A percentile compares a stretch with the other conserved stretches of the same genome.
Conservation (phyloP, 495 filamentous ascomycete genomes). For the Trichodelitschia bisporula region DNA sequence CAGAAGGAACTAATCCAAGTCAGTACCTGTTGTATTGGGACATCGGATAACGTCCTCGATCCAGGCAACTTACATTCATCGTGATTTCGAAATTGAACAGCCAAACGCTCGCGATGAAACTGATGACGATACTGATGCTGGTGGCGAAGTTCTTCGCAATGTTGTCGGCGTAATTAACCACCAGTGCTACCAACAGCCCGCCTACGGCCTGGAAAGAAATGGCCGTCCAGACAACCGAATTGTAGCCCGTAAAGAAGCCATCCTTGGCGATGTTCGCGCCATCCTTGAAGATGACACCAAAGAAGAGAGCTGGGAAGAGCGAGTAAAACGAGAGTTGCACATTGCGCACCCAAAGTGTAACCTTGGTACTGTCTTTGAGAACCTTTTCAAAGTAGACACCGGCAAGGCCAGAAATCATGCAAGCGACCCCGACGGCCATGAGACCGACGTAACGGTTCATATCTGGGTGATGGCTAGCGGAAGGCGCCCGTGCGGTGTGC, state of each 20-base stretch:
- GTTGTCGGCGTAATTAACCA: constrained; percentile 68
- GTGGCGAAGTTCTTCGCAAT: constrained; percentile 83
- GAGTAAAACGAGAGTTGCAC: constrained; percentile 86
- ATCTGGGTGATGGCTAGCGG: constrained; percentile 27
- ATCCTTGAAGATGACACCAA: constrained; percentile 70
- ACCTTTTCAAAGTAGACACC: constrained; percentile 92
- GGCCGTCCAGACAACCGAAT: constrained; percentile 68
- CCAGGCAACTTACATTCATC: constrained; percentile 28
- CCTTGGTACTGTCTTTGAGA: constrained; percentile 45
- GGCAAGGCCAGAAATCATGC: constrained; percentile 55
- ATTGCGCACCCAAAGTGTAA: constrained; percentile 75
- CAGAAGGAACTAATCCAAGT: constrained; percentile 41
- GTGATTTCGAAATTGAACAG: constrained; percentile 64
- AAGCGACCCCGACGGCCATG: constrained; percentile 47
- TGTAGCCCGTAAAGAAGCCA: constrained; percentile 88
- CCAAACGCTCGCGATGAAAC: constrained; percentile 58
- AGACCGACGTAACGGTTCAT: constrained; percentile 63
- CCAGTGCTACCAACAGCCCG: constrained; percentile 60
- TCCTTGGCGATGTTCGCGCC: constrained; percentile 57
- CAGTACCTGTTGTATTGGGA: background rate
- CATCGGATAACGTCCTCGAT: background rate
- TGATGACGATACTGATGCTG: constrained; percentile 67
- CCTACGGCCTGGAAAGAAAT: constrained; percentile 62
- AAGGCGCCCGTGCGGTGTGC: background rate
- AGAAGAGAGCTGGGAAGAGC: constrained; percentile 60